These are phyloP conservation scores for Colletotrichum acutatum DNA, from an alignment of 2,329 filamentous ascomycete genomes.

Conservation along the genomic window DNA sequence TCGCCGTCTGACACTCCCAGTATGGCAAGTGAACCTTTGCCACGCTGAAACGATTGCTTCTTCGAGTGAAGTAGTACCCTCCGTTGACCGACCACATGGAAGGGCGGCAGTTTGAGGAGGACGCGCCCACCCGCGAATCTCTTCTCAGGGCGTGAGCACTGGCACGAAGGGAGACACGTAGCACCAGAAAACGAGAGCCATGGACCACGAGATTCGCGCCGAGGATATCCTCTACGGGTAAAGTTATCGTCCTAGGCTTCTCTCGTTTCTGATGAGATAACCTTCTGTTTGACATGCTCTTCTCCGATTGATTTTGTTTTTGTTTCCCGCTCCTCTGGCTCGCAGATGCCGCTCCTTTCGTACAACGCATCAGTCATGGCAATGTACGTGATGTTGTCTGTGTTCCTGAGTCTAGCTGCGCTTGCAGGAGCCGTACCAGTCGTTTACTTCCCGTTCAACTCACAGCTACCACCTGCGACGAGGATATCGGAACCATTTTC, in stretches of 20 bases:
- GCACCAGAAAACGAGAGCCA: slow-evolving; percentile 4
- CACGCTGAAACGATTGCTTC: slow-evolving; percentile 14
- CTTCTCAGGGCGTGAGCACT: slow-evolving; percentile 30
- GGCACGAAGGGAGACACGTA: slow-evolving; percentile 28
- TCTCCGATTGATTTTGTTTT: slow-evolving; percentile 27
- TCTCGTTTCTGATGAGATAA: slow-evolving; percentile 24
- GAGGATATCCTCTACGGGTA: slow-evolving; percentile 13
- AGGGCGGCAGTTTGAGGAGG: not conserved
- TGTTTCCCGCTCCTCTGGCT: slow-evolving; percentile 34
- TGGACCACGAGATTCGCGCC: slow-evolving; percentile 16
- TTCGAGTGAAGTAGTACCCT: slow-evolving; percentile 14
- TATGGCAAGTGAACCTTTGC: slow-evolving; percentile 6
- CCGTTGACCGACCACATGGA: slow-evolving; percentile 7
- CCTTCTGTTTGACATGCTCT: slow-evolving; percentile 21
- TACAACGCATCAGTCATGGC: slow-evolving; percentile 42
- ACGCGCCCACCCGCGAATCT: slow-evolving; percentile 21
- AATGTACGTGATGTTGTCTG: slow-evolving; percentile 41
- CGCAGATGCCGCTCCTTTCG: slow-evolving; percentile 29
- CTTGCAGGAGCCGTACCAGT: slow-evolving; percentile 52
- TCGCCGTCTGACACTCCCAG: slow-evolving; percentile 9
- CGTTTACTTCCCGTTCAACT: slow-evolving; percentile 79
- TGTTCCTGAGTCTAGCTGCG: slow-evolving; percentile 42
- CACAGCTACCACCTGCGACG: slow-evolving; percentile 84
- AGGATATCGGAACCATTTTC: slow-evolving; percentile 74
- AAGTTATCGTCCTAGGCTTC: slow-evolving; percentile 4